Conservation (phyloP, 192 early-diverging fungal genomes). For the Phlyctochytrium arcticum region DNA sequence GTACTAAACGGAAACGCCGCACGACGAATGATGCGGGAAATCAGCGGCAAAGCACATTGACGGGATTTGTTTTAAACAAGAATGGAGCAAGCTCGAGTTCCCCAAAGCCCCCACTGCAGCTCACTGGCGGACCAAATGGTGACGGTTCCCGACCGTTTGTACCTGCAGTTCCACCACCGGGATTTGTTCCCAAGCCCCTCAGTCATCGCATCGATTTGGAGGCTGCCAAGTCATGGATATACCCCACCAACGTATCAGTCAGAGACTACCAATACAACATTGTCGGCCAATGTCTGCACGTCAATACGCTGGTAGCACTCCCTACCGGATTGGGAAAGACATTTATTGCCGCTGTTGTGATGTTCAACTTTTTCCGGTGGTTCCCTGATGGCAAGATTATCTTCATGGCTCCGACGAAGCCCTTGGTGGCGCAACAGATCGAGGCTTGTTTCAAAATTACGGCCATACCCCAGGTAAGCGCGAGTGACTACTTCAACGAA, state of each 20-base stretch:
- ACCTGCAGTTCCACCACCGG: background rate
- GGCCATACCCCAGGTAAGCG: slow-evolving; percentile 59
- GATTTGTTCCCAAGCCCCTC: slow-evolving; percentile 9
- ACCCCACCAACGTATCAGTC: slow-evolving; percentile 64
- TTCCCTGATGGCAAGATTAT: slow-evolving; percentile 81
- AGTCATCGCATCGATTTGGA: slow-evolving; percentile 48
- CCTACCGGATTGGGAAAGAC: slow-evolving; percentile 85
- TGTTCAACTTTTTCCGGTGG: slow-evolving; percentile 86
- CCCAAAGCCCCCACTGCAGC: too few species aligned
- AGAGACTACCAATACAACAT: slow-evolving; percentile 90
- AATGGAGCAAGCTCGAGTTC: background rate
- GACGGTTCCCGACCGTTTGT: too few species aligned
- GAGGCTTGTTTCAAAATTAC: slow-evolving; percentile 78
- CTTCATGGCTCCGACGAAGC: slow-evolving; percentile 90
- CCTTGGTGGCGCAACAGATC: slow-evolving; percentile 89
- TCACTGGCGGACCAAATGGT: too few species aligned
- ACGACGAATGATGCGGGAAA: background rate
- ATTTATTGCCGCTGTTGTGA: slow-evolving; percentile 91
- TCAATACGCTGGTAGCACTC: slow-evolving; percentile 86
- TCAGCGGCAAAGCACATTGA: background rate
- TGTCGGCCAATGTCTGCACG: slow-evolving; percentile 66
- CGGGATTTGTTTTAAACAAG: background rate
- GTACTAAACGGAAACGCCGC: background rate
- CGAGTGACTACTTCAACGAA: background rate
- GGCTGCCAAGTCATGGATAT: slow-evolving; percentile 64